phyloP scores from a whole-genome alignment of 768 basidiomycete genomes.

The Suillus brevipes region DNA sequence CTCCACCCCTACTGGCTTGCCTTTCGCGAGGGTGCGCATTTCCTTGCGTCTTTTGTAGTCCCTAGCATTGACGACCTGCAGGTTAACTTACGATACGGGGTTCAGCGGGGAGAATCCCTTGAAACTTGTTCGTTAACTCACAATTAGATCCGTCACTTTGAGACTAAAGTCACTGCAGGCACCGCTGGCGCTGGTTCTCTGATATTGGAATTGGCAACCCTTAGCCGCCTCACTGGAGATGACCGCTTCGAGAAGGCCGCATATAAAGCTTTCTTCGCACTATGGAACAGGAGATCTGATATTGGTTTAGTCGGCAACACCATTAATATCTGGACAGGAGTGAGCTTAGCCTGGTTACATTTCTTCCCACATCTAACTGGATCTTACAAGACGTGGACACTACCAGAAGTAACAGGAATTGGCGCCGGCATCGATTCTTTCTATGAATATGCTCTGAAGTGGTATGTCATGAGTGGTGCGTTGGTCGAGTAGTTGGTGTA shows the following conservation, averaged over 20 bases:
- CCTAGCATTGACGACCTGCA: slow-evolving; percentile 26
- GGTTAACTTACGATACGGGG: slow-evolving; percentile 84
- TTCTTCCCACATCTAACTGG: slow-evolving; percentile 8
- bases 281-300: slow-evolving; percentile 90
- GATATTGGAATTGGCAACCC: slow-evolving; percentile 90
- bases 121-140: slow-evolving; percentile 73
- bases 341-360: slow-evolving; percentile 37
- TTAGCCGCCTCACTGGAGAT: slow-evolving; percentile 90
- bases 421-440: slow-evolving; percentile 97
- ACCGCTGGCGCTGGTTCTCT: slow-evolving; percentile 92
- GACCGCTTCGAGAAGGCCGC: slow-evolving; percentile 88
- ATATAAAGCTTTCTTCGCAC: slow-evolving; percentile 84
- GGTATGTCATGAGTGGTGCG: slow-evolving; percentile 83
- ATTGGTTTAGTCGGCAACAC: slow-evolving; percentile 88
- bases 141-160: neutral
- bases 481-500: slow-evolving; percentile 6
- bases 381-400: slow-evolving; percentile 57
- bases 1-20: slow-evolving; percentile 86
- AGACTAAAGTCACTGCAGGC: slow-evolving; percentile 45
- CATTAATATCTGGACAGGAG: slow-evolving; percentile 81
- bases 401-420: slow-evolving; percentile 75
- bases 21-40: slow-evolving; percentile 74
- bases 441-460: slow-evolving; percentile 92
- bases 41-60: slow-evolving; percentile 9
- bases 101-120: slow-evolving; percentile 70